These are phyloP conservation scores for Boletellus ananiceps DNA, from an alignment of 768 basidiomycete genomes.

Conservation along the genomic window DNA sequence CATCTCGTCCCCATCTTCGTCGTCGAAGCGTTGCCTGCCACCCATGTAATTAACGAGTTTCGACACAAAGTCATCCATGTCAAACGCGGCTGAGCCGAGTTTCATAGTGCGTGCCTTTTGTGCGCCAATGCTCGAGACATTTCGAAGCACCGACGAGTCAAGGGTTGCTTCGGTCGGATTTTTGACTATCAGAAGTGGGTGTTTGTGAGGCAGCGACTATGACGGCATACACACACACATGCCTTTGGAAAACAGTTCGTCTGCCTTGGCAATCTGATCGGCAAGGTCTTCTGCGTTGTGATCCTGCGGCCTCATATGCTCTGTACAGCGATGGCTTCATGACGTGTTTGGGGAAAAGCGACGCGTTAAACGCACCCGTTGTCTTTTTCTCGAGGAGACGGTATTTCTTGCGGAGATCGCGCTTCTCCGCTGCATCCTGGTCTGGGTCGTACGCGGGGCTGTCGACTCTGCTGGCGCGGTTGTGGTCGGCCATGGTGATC, in stretches of 20 bases:
- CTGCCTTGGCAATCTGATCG: slow-evolving; percentile 51
- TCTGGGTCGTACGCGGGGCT: slow-evolving; percentile 71
- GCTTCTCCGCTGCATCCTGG: slow-evolving; percentile 77
- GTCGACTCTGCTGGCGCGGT: slow-evolving; percentile 7
- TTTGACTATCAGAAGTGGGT: slow-evolving; percentile 45
- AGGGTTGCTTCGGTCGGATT: slow-evolving; percentile 86
- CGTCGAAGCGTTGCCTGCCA: slow-evolving; percentile 48
- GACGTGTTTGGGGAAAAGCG: not conserved
- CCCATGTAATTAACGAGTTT: slow-evolving; percentile 76
- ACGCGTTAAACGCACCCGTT: slow-evolving; percentile 46
- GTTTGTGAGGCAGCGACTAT: not conserved
- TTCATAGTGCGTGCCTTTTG: slow-evolving; percentile 91
- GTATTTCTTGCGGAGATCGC: slow-evolving; percentile 68
- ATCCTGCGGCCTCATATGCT: slow-evolving; percentile 50
- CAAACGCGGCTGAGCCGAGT: slow-evolving; percentile 83
- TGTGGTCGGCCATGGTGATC: slow-evolving; percentile 17
- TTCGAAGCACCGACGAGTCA: slow-evolving; percentile 77
- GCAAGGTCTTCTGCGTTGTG: slow-evolving; percentile 53
- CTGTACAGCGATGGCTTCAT: slow-evolving; percentile 23
- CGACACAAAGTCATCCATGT: slow-evolving; percentile 84
- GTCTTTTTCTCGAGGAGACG: slow-evolving; percentile 59
- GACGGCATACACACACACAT: slow-evolving; percentile 9
- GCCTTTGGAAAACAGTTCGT: slow-evolving; percentile 65
- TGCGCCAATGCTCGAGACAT: slow-evolving; percentile 73
- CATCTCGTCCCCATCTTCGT: slow-evolving; percentile 47